phyloP scores from a whole-genome alignment of 2,329 filamentous ascomycete genomes.

The Boeremia lycopersici region DNA sequence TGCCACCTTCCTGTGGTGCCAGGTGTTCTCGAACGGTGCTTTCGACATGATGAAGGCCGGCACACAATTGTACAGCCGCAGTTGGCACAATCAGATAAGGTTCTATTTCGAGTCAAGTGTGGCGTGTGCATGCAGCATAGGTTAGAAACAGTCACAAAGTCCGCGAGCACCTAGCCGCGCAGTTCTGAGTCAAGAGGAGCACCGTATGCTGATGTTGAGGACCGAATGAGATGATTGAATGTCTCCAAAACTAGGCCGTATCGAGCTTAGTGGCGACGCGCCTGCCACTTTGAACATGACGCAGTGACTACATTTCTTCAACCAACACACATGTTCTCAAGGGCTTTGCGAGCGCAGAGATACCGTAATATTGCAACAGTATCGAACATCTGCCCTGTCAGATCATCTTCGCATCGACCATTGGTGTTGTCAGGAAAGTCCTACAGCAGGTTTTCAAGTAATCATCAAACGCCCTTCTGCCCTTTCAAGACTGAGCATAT shows the following conservation, averaged over 20 bases:
- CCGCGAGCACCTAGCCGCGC: neutral
- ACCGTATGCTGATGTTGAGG: neutral
- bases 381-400: neutral
- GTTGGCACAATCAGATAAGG: neutral
- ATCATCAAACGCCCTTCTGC: neutral
- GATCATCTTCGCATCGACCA: neutral
- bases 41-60: conserved; percentile 1
- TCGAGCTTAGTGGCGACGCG: neutral
- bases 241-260: neutral
- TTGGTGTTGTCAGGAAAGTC: neutral
- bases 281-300: conserved; percentile 12
- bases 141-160: neutral
- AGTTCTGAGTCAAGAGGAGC: neutral
- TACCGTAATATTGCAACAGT: neutral
- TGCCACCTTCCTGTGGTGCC: conserved; percentile 84
- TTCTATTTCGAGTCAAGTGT: neutral
- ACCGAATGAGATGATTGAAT: neutral
- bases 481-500: neutral
- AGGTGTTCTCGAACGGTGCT: conserved; percentile 70
- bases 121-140: neutral
- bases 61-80: neutral
- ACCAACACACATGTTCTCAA: conserved; percentile 21
- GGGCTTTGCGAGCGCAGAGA: neutral
- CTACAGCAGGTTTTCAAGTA: conserved; percentile 19
- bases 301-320: conserved; percentile 6